Conservation (phyloP, 1,139 yeast species). For the Scheffersomyces insectosa region DNA sequence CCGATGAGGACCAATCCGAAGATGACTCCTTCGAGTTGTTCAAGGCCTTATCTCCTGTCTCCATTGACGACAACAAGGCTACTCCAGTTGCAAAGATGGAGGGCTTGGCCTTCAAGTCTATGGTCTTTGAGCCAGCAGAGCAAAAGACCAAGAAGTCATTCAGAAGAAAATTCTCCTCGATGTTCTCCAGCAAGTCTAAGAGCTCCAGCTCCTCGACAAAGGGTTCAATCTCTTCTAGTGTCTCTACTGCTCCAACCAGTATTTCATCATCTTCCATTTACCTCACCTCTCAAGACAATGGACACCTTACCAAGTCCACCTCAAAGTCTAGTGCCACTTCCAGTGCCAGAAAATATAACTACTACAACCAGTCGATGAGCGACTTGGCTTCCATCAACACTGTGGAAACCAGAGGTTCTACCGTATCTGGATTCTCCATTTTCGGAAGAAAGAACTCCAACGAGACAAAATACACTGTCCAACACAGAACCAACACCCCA, state of each 20-base stretch:
- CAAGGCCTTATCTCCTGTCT: slow-evolving; percentile 4
- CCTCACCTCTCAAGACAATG: too few species aligned
- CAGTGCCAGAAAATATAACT: slow-evolving; percentile 4
- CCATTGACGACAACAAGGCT: neutral
- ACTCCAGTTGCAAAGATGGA: too few species aligned
- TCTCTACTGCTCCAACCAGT: slow-evolving; percentile 1
- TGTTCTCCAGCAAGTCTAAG: slow-evolving; percentile 23
- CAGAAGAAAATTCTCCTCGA: slow-evolving; percentile 20
- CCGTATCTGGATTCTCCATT: slow-evolving; percentile 34
- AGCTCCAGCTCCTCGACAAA: slow-evolving; percentile 7
- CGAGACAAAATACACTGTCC: slow-evolving; percentile 8
- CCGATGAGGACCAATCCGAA: slow-evolving; percentile 8
- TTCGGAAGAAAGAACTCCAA: slow-evolving; percentile 16
- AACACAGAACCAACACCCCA: slow-evolving; percentile 4
- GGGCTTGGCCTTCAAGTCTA: slow-evolving; percentile 10
- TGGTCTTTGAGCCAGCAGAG: slow-evolving; percentile 12
- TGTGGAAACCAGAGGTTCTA: slow-evolving; percentile 25
- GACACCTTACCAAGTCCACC: too few species aligned
- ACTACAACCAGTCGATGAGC: slow-evolving; percentile 8
- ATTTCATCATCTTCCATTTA: slow-evolving; percentile 3
- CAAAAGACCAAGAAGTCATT: neutral
- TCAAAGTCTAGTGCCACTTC: slow-evolving; percentile 3
- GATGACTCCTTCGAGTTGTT: slow-evolving; percentile 9
- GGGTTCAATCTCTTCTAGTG: slow-evolving; percentile 3
- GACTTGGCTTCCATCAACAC: slow-evolving; percentile 33